These are phyloP conservation scores for Euphorbia peplus DNA, from an alignment of 345 rosid species.

Conservation along the genomic window DNA sequence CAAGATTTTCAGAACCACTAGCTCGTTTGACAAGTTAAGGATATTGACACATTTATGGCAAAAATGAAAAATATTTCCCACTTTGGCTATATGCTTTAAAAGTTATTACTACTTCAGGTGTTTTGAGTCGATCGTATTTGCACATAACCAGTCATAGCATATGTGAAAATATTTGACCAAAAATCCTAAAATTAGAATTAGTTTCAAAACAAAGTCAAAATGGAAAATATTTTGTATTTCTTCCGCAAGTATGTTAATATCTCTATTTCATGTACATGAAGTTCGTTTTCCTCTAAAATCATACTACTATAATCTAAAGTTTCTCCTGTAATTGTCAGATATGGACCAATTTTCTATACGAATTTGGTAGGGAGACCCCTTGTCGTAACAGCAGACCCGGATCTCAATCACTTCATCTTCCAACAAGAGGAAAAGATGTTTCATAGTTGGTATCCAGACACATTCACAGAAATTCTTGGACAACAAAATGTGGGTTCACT, in stretches of 20 bases:
- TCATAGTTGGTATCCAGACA: conserved; percentile 96
- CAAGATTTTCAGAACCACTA: conserved; percentile 21
- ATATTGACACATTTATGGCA: no score
- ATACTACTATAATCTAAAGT: background rate
- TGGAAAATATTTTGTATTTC: no score
- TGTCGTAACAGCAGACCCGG: conserved; percentile 78
- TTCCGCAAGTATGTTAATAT: no score
- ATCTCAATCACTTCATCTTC: conserved; percentile 77
- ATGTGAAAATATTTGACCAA: no score
- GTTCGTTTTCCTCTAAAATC: background rate
- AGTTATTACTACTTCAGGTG: no score
- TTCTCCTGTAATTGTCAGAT: conserved; percentile 42
- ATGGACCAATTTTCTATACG: conserved; percentile 82
- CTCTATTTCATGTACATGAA: background rate
- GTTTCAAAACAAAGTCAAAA: no score
- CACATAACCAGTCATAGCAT: no score
- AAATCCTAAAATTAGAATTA: no score
- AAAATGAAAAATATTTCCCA: no score
- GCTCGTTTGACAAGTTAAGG: conserved; percentile 7
- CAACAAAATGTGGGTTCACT: conserved; percentile 78
- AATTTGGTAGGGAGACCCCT: conserved; percentile 81
- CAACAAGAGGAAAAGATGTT: conserved; percentile 83
- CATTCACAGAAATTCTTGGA: conserved; percentile 89
- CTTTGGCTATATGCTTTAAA: no score
- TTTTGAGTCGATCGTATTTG: no score